phyloP scores from a whole-genome alignment of 2,329 filamentous ascomycete genomes.

The Apiospora rasikravindrae region DNA sequence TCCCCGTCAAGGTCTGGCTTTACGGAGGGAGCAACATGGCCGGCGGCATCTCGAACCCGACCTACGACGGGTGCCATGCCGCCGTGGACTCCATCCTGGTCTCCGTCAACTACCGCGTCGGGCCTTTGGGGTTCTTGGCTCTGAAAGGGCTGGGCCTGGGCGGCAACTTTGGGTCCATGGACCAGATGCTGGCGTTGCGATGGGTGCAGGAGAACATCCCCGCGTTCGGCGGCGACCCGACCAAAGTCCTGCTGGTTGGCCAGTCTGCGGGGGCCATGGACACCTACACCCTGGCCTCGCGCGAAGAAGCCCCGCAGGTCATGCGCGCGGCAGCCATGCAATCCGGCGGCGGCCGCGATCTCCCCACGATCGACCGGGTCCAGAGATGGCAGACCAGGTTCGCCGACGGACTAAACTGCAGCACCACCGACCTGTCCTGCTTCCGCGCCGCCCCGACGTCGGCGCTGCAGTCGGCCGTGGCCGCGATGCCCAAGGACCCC shows the following conservation, averaged over 20 bases:
- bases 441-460: slow-evolving; percentile 26
- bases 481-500: slow-evolving; percentile 23
- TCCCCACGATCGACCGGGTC: slow-evolving; percentile 28
- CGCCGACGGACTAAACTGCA: slow-evolving; percentile 33
- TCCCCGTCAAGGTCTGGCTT: slow-evolving; percentile 35
- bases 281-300: slow-evolving; percentile 32
- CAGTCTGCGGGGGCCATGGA: slow-evolving; percentile 36
- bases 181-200: slow-evolving; percentile 53
- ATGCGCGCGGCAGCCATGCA: slow-evolving; percentile 33
- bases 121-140: slow-evolving; percentile 54
- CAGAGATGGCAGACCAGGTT: slow-evolving; percentile 29
- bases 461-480: slow-evolving; percentile 22
- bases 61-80: slow-evolving; percentile 33
- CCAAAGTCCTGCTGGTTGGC: slow-evolving; percentile 35
- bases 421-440: slow-evolving; percentile 26
- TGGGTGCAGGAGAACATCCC: slow-evolving; percentile 56
- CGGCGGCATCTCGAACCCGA: slow-evolving; percentile 31
- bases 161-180: slow-evolving; percentile 56
- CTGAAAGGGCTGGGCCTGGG: slow-evolving; percentile 45
- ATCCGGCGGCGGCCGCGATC: slow-evolving; percentile 33
- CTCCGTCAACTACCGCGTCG: slow-evolving; percentile 47
- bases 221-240: slow-evolving; percentile 50
- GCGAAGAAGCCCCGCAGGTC: slow-evolving; percentile 33
- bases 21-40: slow-evolving; percentile 33
- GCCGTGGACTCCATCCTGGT: slow-evolving; percentile 35